Evolutionary conservation across 2,329 filamentous ascomycete genomes (phyloP).

Genomic region (Capronia epimyces): DNA sequence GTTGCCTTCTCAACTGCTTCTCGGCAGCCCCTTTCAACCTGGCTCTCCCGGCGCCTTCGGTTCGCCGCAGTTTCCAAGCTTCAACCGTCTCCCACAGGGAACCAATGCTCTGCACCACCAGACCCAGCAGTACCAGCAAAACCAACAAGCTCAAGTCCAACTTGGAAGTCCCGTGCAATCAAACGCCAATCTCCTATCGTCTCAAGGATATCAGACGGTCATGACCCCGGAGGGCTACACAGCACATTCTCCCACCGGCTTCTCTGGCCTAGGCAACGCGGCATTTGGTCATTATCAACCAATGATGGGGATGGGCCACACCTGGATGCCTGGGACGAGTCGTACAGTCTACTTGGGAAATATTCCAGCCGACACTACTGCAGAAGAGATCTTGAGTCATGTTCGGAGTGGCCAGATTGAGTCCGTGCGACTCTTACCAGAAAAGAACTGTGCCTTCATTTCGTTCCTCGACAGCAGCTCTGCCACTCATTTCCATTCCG

Average conservation of each 20-base stretch:
- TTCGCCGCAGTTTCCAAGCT: constrained; percentile 84
- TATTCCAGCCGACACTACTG: constrained; percentile 93
- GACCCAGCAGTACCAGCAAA: constrained; percentile 52
- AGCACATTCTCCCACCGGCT: constrained; percentile 80
- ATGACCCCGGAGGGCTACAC: constrained; percentile 81
- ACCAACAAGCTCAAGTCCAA: constrained; percentile 40
- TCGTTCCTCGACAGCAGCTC: constrained; percentile 97
- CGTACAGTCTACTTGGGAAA: constrained; percentile 96
- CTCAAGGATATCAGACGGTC: constrained; percentile 76
- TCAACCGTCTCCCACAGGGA: constrained; percentile 67
- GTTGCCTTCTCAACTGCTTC: constrained; percentile 85
- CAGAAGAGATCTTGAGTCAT: constrained; percentile 93
- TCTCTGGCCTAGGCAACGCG: constrained; percentile 58
- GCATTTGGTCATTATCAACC: constrained; percentile 62
- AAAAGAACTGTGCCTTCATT: constrained; percentile 99
- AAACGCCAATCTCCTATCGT: constrained; percentile 62
- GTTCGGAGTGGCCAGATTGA: constrained; percentile 97
- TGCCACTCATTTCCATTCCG: constrained; percentile 97
- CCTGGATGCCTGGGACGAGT: constrained; percentile 72
- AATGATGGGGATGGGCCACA: constrained; percentile 59
- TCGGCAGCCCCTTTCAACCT: constrained; percentile 94
- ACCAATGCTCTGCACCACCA: constrained; percentile 51
- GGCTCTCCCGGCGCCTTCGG: constrained; percentile 85
- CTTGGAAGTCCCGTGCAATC: constrained; percentile 70
- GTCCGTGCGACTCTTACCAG: constrained; percentile 90